phyloP scores from a whole-genome alignment of 2,329 filamentous ascomycete species.

The Alternaria ethzedia region DNA sequence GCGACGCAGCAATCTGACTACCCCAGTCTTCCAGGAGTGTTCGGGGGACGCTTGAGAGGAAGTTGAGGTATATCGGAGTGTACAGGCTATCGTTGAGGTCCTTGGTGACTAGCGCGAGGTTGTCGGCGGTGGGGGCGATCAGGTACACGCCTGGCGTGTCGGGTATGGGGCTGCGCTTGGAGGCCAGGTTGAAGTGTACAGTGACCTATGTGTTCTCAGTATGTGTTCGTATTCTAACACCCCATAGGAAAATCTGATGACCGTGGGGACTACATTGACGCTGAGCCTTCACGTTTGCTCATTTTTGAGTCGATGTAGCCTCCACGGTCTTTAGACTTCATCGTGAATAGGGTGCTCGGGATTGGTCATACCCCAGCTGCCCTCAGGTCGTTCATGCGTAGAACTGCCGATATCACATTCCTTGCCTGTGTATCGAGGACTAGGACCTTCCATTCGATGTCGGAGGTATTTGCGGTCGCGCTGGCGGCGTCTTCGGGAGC shows the following conservation, averaged over 20 bases:
- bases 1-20: constrained; percentile 75
- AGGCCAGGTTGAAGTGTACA: constrained; percentile 68
- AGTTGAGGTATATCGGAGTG: constrained; percentile 89
- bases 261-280: not conserved
- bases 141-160: constrained; percentile 82
- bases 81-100: constrained; percentile 90
- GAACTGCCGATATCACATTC: constrained; percentile 95
- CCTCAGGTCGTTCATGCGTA: constrained; percentile 90
- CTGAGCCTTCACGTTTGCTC: too few species aligned
- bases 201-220: constrained; percentile 68
- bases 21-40: constrained; percentile 95
- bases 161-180: constrained; percentile 84
- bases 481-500: constrained; percentile 65
- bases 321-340: not conserved
- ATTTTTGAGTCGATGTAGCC: not conserved
- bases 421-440: constrained; percentile 92
- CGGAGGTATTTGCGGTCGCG: constrained; percentile 15
- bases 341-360: not conserved
- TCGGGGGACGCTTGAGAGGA: constrained; percentile 89
- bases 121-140: constrained; percentile 83
- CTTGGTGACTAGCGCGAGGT: constrained; percentile 80
- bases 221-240: not conserved
- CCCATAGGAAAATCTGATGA: not conserved
- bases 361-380: constrained; percentile 71
- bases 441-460: constrained; percentile 62